Evolutionary conservation across 495 filamentous ascomycete species (phyloP).

Genomic region (Friedmanniomyces simplex): DNA sequence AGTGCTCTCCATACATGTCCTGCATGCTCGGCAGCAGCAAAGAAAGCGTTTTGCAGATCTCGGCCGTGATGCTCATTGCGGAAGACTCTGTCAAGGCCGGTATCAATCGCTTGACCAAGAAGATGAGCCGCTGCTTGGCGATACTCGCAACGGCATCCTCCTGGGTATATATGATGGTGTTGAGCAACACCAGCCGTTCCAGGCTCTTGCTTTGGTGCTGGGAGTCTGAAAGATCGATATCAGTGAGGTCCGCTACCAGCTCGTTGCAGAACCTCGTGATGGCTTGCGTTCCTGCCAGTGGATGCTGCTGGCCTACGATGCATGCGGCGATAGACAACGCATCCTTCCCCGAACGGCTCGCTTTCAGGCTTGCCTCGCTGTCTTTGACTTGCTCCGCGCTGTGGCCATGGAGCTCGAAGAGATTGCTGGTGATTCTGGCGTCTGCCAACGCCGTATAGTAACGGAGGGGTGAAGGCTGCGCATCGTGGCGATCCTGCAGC

Average conservation of each 20-base stretch:
- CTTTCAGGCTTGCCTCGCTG: constrained; percentile 3
- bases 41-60: constrained; percentile 51
- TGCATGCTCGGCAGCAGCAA: constrained; percentile 59
- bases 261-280: constrained; percentile 45
- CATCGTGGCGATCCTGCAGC: not conserved
- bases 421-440: constrained; percentile 6
- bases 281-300: constrained; percentile 29
- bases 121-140: constrained; percentile 69
- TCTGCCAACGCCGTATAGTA: constrained; percentile 19
- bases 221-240: constrained; percentile 31
- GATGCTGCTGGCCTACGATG: constrained; percentile 43
- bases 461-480: not conserved
- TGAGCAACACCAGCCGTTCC: constrained; percentile 46
- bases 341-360: constrained; percentile 1
- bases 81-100: constrained; percentile 50
- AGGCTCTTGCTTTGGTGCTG: constrained; percentile 31
- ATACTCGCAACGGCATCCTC: constrained; percentile 34
- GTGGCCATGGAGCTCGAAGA: constrained; percentile 20
- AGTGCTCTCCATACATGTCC: constrained; percentile 76
- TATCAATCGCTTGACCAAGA: constrained; percentile 68
- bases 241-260: constrained; percentile 50
- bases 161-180: constrained; percentile 44
- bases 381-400: not conserved
- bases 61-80: constrained; percentile 40
- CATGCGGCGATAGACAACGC: constrained; percentile 36